Percentiles rank a stretch among this genome's conserved stretches.
phyloP scores from a whole-genome alignment of 495 filamentous ascomycete species.

The Elaphomyces granulatus region DNA sequence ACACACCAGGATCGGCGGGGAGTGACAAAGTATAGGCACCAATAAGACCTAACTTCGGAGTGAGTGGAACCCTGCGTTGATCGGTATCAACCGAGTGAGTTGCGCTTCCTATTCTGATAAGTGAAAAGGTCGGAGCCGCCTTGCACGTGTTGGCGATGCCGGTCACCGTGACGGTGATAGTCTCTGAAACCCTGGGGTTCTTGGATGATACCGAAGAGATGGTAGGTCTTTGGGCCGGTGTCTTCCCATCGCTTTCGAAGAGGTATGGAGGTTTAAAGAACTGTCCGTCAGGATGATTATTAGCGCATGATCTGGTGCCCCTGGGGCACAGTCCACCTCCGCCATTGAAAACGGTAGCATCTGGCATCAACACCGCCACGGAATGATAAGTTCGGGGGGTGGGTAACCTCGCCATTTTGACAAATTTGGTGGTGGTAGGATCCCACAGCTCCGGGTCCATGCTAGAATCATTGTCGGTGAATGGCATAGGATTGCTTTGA shows the following conservation, averaged over 20 bases:
- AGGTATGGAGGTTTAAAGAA: constrained; percentile 45
- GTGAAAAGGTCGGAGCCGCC: constrained; percentile 11
- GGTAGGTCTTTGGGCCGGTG: constrained; percentile 25
- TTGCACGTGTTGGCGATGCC: constrained; percentile 14
- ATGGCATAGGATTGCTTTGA: constrained; percentile 30
- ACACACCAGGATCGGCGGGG: constrained; percentile 35
- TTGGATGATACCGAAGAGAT: constrained; percentile 13
- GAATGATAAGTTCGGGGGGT: constrained; percentile 43
- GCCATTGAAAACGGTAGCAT: constrained; percentile 38
- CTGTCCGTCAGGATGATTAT: constrained; percentile 45
- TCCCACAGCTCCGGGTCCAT: constrained; percentile 37
- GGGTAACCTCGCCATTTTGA: constrained; percentile 24
- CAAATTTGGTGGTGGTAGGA: constrained; percentile 27
- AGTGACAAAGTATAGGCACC: constrained; percentile 18
- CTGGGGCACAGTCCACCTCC: constrained; percentile 42
- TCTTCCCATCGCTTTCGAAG: constrained; percentile 24
- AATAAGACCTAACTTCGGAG: constrained; percentile 3
- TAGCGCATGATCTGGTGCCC: constrained; percentile 26
- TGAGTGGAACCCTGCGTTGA: constrained; percentile 37
- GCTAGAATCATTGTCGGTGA: constrained; percentile 33
- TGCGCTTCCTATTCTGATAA: constrained; percentile 33
- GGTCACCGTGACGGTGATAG: constrained; percentile 11
- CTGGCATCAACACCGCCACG: constrained; percentile 38
- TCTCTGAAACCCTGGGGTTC: constrained; percentile 15
- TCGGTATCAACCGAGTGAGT: constrained; percentile 48